A percentile compares a stretch with the other conserved stretches of the same genome.
Evolutionary conservation across 1,284 basidiomycete species (phyloP).

Genomic region (Volvariella volvacea): DNA sequence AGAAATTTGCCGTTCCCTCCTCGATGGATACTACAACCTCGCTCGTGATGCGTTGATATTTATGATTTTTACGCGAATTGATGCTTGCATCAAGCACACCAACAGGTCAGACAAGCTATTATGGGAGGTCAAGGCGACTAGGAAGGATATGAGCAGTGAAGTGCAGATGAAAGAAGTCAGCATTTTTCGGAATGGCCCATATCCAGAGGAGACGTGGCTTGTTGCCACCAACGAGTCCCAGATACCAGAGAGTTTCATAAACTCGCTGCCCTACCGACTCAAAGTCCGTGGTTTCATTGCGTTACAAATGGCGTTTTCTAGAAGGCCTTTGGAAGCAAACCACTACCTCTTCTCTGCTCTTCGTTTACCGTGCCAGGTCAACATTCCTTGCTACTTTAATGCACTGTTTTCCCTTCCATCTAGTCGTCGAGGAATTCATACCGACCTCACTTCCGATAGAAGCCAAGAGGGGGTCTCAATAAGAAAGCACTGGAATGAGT

Average conservation of each 20-base stretch:
- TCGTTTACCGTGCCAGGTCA: not conserved
- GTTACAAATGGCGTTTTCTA: not conserved
- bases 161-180: no score
- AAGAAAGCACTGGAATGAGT: not conserved
- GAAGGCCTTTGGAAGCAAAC: not conserved
- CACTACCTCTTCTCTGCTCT: not conserved
- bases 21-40: conserved; percentile 16
- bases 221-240: not conserved
- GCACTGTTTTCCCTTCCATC: not conserved
- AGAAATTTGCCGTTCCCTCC: not conserved
- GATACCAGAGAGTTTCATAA: not conserved
- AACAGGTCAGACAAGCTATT: not conserved
- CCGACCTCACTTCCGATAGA: not conserved
- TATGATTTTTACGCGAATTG: conserved; percentile 17
- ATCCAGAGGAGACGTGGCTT: not conserved
- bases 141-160: no score
- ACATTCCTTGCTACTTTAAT: not conserved
- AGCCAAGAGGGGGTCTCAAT: not conserved
- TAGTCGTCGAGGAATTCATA: not conserved
- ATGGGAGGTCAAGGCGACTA: not conserved
- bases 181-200: no score
- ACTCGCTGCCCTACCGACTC: not conserved
- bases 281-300: not conserved
- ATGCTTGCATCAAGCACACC: no score
- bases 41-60: conserved; percentile 26